Base-by-base conservation (phyloP, 1,139 yeast genomes). In the Scheffersomyces segobiensis region DNA sequence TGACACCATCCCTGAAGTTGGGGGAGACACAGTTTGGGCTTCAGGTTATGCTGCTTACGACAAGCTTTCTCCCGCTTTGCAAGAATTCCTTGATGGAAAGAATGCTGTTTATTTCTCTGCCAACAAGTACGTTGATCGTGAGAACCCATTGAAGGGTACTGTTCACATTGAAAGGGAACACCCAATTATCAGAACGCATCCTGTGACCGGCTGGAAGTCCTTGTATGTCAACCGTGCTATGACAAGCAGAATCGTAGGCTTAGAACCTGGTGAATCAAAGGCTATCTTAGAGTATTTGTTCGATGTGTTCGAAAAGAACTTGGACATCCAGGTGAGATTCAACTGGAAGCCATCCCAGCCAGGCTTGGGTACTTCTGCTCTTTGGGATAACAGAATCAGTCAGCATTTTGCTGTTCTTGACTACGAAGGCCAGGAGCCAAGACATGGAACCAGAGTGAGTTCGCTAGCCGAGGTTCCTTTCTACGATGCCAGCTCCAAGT, bases 361-460 rank as follows among this genome's bases (percentile, higher is more conserved):
- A 1, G 87, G 85, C 12, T 74, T 72, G 52, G 87, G 86, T 24
- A 78, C 84, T 32, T 79, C 85, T 57, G 87, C 86, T 50, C 66
- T 84, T 52, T 84, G 87, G 87, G 87, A 84, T 63, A 84, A 84
- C 73, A 72, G 87, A 68, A 66, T 80, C 59, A 72, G 82, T 52
- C 82, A 81, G 61, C 87, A 84, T 69, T 70, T 68, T 63, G 81
- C 83, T 48, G 80, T 81, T 52, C 76, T 76, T 65, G 71, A 67
- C 60, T 65, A 67, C 57, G 70, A 67, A 64, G 82, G 81, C 24
- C 60, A 68, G 53, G 81, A 78, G 55, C 75, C 82, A 46, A 76
- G 88, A 67, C 87, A 82, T 62, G 88, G 87, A 46, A 82, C 85
- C 20, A 77, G 89, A 67, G 87, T 84, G 21, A 83, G 86, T 5